A percentile compares a stretch with the other conserved stretches of the same genome.
phyloP scores from a whole-genome alignment of 805 yeast genomes.

The Kodamaea leandrae region DNA sequence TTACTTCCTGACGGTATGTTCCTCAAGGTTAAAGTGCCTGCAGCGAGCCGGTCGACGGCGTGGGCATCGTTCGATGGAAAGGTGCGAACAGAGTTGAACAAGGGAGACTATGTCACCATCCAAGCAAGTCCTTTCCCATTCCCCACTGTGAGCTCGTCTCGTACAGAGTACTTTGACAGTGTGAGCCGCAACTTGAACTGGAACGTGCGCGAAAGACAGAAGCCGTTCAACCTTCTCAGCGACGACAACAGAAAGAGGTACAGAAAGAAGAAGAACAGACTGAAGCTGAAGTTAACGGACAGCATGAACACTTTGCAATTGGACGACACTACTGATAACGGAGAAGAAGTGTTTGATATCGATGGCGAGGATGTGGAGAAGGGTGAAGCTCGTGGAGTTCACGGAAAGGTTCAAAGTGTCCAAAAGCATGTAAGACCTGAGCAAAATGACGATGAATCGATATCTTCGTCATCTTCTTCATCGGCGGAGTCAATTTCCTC shows the following conservation, averaged over 20 bases:
- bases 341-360: slow-evolving; percentile 32
- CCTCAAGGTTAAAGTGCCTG: slow-evolving; percentile 76
- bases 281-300: background rate
- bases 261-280: slow-evolving; percentile 12
- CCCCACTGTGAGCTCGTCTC: slow-evolving; percentile 80
- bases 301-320: slow-evolving; percentile 4
- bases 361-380: slow-evolving; percentile 19
- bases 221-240: slow-evolving; percentile 64
- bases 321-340: slow-evolving; percentile 12
- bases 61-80: slow-evolving; percentile 98
- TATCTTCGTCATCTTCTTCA: slow-evolving; percentile 14
- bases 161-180: slow-evolving; percentile 77
- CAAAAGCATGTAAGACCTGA: background rate
- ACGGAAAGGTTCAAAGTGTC: background rate
- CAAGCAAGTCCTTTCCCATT: slow-evolving; percentile 88
- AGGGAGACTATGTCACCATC: slow-evolving; percentile 83
- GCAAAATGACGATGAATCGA: slow-evolving; percentile 25
- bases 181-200: slow-evolving; percentile 86
- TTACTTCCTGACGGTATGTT: slow-evolving; percentile 91
- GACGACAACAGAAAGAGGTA: slow-evolving; percentile 47
- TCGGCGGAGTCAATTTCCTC: slow-evolving; percentile 7
- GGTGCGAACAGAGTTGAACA: slow-evolving; percentile 71
- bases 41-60: slow-evolving; percentile 78
- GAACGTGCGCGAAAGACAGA: slow-evolving; percentile 89
- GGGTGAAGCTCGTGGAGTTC: slow-evolving; percentile 20